phyloP scores from a whole-genome alignment of 306 rosid genomes.

The Lathyrus aphaca region DNA sequence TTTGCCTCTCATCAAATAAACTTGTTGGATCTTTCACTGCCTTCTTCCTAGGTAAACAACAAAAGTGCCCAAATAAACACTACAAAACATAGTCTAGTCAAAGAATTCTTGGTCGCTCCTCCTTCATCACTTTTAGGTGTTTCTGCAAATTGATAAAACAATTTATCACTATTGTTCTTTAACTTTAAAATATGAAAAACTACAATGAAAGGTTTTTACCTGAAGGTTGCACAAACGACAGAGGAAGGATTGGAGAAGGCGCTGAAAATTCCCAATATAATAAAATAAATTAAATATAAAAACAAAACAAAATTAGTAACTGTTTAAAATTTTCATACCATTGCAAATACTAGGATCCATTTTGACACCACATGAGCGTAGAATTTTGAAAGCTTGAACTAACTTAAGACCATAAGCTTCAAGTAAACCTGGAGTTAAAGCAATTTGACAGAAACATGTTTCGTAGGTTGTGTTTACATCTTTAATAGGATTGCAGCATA shows the following conservation, averaged over 20 bases:
- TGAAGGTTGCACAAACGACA: conserved; percentile 16
- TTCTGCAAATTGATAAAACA: conserved; percentile 15
- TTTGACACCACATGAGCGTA: conserved; percentile 49
- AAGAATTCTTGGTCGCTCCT: conserved; percentile 36
- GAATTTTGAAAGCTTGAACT: conserved; percentile 42
- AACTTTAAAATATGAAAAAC: background rate
- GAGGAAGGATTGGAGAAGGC: conserved; percentile 12
- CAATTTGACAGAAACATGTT: conserved; percentile 59
- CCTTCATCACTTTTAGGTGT: conserved; percentile 31
- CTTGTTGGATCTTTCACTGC: background rate
- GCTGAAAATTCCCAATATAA: background rate
- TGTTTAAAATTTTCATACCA: conserved; percentile 14
- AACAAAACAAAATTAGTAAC: too few species aligned
- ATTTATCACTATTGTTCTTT: too few species aligned
- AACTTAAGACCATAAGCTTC: background rate
- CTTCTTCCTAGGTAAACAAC: conserved; percentile 37
- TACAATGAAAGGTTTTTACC: conserved; percentile 24
- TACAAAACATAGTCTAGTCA: conserved; percentile 31
- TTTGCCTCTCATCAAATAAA: too few species aligned
- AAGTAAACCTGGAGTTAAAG: conserved; percentile 37
- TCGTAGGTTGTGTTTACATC: conserved; percentile 41
- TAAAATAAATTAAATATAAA: too few species aligned
- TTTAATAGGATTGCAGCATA: conserved; percentile 59
- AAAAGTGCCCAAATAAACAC: conserved; percentile 35
- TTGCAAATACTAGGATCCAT: conserved; percentile 3